A percentile compares a stretch with the other conserved stretches of the same genome.
These are phyloP conservation scores for Filosporella fistucella DNA, from an alignment of 495 filamentous ascomycete species.

Conservation along the genomic window DNA sequence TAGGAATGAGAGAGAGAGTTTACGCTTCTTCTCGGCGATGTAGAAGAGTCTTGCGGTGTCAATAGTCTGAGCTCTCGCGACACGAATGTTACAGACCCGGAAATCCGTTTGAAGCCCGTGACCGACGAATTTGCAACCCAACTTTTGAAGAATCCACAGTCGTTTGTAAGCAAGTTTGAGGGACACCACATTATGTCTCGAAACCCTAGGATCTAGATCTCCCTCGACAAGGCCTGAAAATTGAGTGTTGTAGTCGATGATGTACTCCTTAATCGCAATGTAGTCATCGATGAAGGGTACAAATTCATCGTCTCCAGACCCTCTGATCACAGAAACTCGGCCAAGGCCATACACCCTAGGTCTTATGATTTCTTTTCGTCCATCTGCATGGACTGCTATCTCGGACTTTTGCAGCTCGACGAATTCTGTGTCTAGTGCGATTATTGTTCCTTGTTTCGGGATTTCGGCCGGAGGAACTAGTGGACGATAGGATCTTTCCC, in stretches of 20 bases:
- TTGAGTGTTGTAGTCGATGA: conserved; percentile 93
- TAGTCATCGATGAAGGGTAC: conserved; percentile 96
- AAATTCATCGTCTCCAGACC: conserved; percentile 67
- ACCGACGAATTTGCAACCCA: conserved; percentile 90
- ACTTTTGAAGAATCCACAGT: conserved; percentile 91
- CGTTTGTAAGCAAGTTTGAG: conserved; percentile 96
- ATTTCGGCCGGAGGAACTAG: conserved; percentile 60
- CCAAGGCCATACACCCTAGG: conserved; percentile 82
- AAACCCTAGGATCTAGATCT: conserved; percentile 72
- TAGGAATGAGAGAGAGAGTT: conserved; percentile 81
- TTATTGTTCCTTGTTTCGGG: conserved; percentile 63
- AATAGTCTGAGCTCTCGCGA: conserved; percentile 85
- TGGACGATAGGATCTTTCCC: conserved; percentile 46
- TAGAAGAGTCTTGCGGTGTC: conserved; percentile 90
- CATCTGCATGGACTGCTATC: conserved; percentile 89
- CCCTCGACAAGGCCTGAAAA: conserved; percentile 85
- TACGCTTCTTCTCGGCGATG: conserved; percentile 61
- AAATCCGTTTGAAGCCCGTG: conserved; percentile 93
- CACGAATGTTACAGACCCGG: conserved; percentile 94
- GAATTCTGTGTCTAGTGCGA: conserved; percentile 94
- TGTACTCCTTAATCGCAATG: conserved; percentile 80
- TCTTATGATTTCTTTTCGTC: conserved; percentile 77
- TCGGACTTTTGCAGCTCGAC: conserved; percentile 86
- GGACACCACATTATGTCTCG: conserved; percentile 72
- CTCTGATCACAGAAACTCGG: conserved; percentile 82